Conservation (phyloP, 83 land plant genomes). For the Picea abies region DNA sequence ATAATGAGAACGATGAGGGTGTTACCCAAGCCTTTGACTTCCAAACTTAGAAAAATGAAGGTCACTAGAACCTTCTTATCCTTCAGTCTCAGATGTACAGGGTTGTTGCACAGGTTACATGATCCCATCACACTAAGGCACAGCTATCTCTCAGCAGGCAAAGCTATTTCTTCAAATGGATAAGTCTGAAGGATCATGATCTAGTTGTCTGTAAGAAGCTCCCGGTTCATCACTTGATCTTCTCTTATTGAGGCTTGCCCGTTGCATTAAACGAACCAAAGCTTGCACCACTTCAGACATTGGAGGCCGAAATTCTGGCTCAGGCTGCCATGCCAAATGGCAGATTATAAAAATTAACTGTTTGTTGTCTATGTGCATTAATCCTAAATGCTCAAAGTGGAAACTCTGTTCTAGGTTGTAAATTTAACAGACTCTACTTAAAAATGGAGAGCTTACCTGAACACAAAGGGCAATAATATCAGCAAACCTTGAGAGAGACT, state of each 20-base stretch:
- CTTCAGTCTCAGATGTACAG: no score
- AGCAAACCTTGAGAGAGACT: slow-evolving; percentile 85
- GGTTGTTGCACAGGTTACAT: no score
- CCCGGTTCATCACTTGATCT: slow-evolving; percentile 32
- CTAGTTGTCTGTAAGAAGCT: neutral
- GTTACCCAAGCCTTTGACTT: no score
- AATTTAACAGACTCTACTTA: neutral
- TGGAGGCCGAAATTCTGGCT: slow-evolving; percentile 86
- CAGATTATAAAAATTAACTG: neutral
- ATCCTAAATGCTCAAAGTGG: neutral
- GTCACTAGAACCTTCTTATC: no score
- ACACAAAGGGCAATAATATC: slow-evolving; percentile 88
- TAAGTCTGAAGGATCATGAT: no score
- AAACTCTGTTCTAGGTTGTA: neutral
- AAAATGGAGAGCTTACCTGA: slow-evolving; percentile 50
- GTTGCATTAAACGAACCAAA: slow-evolving; percentile 69
- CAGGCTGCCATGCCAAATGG: slow-evolving; percentile 47
- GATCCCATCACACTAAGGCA: no score
- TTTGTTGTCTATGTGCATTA: neutral
- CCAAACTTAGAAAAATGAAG: no score
- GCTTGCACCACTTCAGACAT: slow-evolving; percentile 90
- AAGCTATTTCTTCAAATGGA: no score
- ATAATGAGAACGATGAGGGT: no score
- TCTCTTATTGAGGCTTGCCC: slow-evolving; percentile 83
- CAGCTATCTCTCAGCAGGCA: no score